Evolutionary conservation across 306 rosid species (phyloP), one percentile per base, ranked within the genome.

Genomic region (Styphnolobium japonicum): DNA sequence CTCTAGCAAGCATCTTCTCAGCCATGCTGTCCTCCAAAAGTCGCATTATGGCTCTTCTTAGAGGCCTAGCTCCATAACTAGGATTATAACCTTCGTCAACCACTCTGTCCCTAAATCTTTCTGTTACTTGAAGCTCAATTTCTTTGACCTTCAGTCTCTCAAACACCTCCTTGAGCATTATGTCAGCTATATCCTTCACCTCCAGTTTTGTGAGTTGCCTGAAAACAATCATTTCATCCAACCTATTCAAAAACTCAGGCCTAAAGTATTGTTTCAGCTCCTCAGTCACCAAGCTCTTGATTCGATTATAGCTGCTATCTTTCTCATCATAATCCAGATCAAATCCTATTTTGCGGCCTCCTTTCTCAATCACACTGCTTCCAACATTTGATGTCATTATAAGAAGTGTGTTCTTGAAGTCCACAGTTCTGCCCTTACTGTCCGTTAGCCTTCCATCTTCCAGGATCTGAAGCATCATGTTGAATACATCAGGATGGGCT

Each of bases 21-120:
- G 97, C 98, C 98, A 94, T 92, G 91, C 97, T 88, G 85, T 94
- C 98, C 85, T 94, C 98, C 89, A 94, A 85, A 33, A 94, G 97
- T 72, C 98, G 86, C 98, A 94, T 92, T 53, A 94, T 94, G 15
- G 98, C 98, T 87, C 98, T 92, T 88, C 97, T 88, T 77, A 94
- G 76, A 76, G 98, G 98, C 87, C 98, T 90, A 2, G 98, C 98
- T 67, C 98, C 98, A 37, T 94, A 92, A 80, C 97, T 94, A 19
- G 98, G 98, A 80, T 94, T 92, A 60, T 92, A 94, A 11, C 98
- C 98, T 86, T 92, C 98, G 7, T 94, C 98, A 0, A 94, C 98
- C 77, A 94, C 97, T 77, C 97, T 84, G 75, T 94, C 98, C 75
- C 92, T 89, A 51, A 94, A 94, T 74, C 95, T 89, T 83, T 94